Evolutionary conservation across 2,329 filamentous ascomycete genomes (phyloP).

Genomic region (Fusarium subtropicale): DNA sequence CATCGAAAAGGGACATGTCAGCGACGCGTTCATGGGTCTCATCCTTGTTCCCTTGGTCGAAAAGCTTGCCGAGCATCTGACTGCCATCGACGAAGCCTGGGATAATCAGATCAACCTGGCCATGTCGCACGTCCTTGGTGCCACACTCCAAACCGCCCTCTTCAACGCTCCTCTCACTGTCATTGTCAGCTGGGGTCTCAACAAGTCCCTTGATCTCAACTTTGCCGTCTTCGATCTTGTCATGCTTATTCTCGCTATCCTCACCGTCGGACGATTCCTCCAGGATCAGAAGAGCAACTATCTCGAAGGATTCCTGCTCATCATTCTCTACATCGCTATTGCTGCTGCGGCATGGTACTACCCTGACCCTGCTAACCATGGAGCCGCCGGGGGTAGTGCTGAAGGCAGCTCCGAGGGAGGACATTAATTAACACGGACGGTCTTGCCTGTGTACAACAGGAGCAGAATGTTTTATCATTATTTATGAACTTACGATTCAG

Average conservation of each 20-base stretch:
- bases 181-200: conserved; percentile 83
- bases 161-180: conserved; percentile 88
- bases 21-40: conserved; percentile 71
- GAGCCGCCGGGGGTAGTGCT: not conserved
- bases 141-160: conserved; percentile 89
- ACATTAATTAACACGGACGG: conserved; percentile 11
- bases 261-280: conserved; percentile 89
- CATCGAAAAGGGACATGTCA: conserved; percentile 58
- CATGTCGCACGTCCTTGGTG: conserved; percentile 84
- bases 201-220: conserved; percentile 78
- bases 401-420: conserved; percentile 26
- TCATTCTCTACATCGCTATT: conserved; percentile 73
- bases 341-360: conserved; percentile 69
- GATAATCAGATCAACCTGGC: conserved; percentile 88
- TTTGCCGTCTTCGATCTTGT: conserved; percentile 90
- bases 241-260: conserved; percentile 82
- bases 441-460: not conserved
- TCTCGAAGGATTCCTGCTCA: conserved; percentile 84
- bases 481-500: conserved; percentile 24
- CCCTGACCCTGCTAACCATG: conserved; percentile 55
- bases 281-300: conserved; percentile 92
- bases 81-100: conserved; percentile 86
- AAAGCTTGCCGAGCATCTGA: conserved; percentile 87
- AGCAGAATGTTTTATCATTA: not conserved
- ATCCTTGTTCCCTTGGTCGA: conserved; percentile 86